Conservation (phyloP, 2,329 filamentous ascomycete genomes). For the Huntiella omanensis region DNA sequence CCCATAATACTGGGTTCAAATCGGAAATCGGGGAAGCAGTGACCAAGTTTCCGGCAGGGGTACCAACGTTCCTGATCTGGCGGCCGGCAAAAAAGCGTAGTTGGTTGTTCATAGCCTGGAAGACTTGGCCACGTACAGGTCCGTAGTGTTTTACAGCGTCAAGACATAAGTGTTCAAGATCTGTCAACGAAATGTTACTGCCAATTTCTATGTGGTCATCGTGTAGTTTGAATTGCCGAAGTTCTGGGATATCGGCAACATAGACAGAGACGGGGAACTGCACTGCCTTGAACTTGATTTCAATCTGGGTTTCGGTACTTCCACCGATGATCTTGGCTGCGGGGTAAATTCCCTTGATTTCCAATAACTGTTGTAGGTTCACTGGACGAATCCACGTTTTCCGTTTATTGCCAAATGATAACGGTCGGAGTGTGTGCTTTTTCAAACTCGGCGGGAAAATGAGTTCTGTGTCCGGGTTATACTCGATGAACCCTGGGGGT, state of each 20-base stretch:
- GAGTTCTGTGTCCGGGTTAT: constrained; percentile 80
- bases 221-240: constrained; percentile 62
- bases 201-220: constrained; percentile 78
- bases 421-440: constrained; percentile 61
- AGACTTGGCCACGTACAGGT: constrained; percentile 50
- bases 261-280: constrained; percentile 80
- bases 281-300: constrained; percentile 94
- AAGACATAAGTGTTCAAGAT: constrained; percentile 69
- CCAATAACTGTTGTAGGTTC: constrained; percentile 67
- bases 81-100: constrained; percentile 86
- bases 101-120: constrained; percentile 82
- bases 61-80: constrained; percentile 95
- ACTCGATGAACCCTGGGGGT: constrained; percentile 80
- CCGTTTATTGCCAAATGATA: constrained; percentile 83
- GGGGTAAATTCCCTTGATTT: constrained; percentile 75
- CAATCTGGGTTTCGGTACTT: constrained; percentile 93
- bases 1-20: constrained; percentile 83
- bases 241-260: constrained; percentile 79
- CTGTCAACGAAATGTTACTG: constrained; percentile 80
- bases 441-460: constrained; percentile 80
- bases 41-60: constrained; percentile 80
- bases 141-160: constrained; percentile 69
- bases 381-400: constrained; percentile 89
- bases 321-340: constrained; percentile 88
- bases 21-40: constrained; percentile 95